phyloP scores from a whole-genome alignment of 2,329 filamentous ascomycete genomes.

The Calonectria leucothoes region DNA sequence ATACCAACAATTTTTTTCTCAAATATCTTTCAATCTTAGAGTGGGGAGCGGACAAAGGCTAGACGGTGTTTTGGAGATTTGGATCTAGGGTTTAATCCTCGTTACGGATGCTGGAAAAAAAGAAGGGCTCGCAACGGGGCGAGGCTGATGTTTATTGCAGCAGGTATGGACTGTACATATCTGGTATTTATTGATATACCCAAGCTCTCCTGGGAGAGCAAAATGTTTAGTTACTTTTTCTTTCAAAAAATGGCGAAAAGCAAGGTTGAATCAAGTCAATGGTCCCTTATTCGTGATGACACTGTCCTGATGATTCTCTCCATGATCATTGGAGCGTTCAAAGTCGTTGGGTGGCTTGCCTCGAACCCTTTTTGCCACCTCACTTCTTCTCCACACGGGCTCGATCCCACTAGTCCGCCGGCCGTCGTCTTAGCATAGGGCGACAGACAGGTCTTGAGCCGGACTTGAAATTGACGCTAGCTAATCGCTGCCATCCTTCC shows the following conservation, averaged over 20 bases:
- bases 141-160: background rate
- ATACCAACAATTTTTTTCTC: background rate
- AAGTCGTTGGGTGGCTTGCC: background rate
- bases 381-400: background rate
- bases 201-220: slow-evolving; percentile 20
- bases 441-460: background rate
- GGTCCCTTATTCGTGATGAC: background rate
- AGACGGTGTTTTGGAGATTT: slow-evolving; percentile 13
- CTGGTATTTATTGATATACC: slow-evolving; percentile 21
- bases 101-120: background rate
- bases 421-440: background rate
- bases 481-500: background rate
- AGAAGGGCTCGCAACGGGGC: background rate
- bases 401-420: background rate
- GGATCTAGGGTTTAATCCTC: background rate
- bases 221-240: slow-evolving; percentile 11
- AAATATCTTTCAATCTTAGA: background rate
- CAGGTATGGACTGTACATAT: slow-evolving; percentile 6
- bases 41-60: background rate
- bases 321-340: background rate
- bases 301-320: background rate
- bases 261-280: background rate
- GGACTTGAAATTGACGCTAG: background rate
- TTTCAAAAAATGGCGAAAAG: background rate
- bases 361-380: background rate